These are phyloP conservation scores for Cylindrotheca fusiformis DNA, from an alignment of 108 stramenopile species.

Conservation along the genomic window DNA sequence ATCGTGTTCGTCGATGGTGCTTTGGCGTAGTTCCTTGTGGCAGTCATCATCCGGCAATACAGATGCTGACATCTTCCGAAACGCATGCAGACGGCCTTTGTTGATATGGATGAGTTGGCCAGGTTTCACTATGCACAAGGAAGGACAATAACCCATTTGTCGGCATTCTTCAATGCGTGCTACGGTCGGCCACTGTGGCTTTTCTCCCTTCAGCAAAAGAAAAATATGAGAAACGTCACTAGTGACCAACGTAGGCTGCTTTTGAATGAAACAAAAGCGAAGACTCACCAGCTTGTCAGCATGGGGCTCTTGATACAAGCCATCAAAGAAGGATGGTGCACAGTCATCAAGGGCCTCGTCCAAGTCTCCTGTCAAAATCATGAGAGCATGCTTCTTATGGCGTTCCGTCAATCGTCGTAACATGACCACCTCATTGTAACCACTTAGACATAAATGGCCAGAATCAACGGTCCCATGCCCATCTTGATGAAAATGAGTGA, in stretches of 20 bases:
- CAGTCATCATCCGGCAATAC: constrained; percentile 58
- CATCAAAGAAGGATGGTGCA: constrained; percentile 32
- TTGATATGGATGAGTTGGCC: constrained; percentile 87
- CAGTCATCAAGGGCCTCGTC: constrained; percentile 1
- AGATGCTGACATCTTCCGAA: constrained; percentile 68
- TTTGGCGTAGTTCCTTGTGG: constrained; percentile 45
- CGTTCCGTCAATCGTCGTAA: constrained; percentile 70
- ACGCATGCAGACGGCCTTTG: constrained; percentile 89
- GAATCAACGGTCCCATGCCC: constrained; percentile 88
- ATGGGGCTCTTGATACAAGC: constrained; percentile 71
- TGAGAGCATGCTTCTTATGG: constrained; percentile 62
- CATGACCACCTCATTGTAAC: constrained; percentile 87
- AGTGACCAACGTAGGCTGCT: no score
- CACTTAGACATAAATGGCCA: constrained; percentile 66
- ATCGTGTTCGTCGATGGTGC: constrained; percentile 20
- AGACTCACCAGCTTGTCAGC: constrained; percentile 50
- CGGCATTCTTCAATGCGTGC: constrained; percentile 54
- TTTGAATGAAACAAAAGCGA: no score
- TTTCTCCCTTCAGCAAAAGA: constrained; percentile 16
- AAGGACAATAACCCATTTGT: constrained; percentile 81
- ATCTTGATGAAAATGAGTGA: constrained; percentile 85
- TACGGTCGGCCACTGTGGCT: constrained; percentile 61
- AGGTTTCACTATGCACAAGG: constrained; percentile 81
- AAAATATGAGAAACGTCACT: no score
- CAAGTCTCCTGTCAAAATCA: constrained; percentile 26